Base-by-base conservation (phyloP, 805 yeast species). In the Saturnispora diversa region DNA sequence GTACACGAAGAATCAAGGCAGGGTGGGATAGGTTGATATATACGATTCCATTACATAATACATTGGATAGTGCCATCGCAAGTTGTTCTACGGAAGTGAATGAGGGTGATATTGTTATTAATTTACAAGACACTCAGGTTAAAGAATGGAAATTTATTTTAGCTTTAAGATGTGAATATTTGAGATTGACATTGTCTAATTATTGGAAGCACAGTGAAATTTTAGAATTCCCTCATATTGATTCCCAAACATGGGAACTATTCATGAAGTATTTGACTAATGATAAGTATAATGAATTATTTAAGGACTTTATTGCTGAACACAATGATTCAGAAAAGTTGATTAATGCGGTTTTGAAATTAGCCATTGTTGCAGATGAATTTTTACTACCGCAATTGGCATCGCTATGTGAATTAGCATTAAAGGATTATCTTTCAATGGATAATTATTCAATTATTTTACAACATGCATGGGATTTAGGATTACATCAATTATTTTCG, bases 341-440 rank as follows among this genome's bases (percentile, higher is more conserved):
- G 43, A 65, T 80, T 16, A 73, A 72, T 42, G 53, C 65, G 30
- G 60, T 76, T 3, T 60, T 87, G 19, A 84, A 76, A 10, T 52
- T 83, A 25, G 64, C 84, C 40, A 77, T 72, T 39, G 55, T 75
- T 3, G 60, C 83, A 3, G 88, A 84, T 52, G 80, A 78, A 49
- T 55, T 86, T 7, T 55, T 83, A 48, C 51, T 84, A 23, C 66
- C 70, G 24, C 76, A 72, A 11, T 62, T 85, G 32, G 77, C 77
- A 44, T 70, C 73, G 31, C 59, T 75, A 26, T 72, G 85, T 38
- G 87, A 87, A 51, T 55, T 74, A 27, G 69, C 69, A 30, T 58
- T 83, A 15, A 70, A 74, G 42, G 79, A 74, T 44, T 72, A 72
- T 32, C 69, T 80, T 15, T 59, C 56, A 17, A 59, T 75, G 9